Percentiles rank a stretch among this genome's conserved stretches.
These are phyloP conservation scores for Gardenia jasminoides DNA, from an alignment of 257 asterid genomes.

Conservation along the genomic window DNA sequence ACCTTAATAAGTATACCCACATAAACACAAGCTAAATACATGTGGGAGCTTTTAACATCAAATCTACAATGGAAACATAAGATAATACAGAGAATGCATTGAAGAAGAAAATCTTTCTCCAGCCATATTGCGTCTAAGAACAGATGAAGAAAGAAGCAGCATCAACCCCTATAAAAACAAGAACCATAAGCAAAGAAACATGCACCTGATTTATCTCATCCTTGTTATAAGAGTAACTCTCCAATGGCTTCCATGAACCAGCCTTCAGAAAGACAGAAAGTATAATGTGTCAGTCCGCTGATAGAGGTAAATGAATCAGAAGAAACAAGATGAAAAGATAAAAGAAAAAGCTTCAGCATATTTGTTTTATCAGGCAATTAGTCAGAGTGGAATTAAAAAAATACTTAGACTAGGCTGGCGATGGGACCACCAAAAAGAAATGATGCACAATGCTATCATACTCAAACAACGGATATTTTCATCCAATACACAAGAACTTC, in stretches of 20 bases:
- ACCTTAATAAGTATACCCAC: neutral
- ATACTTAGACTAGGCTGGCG: neutral
- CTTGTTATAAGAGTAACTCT: slow-evolving; percentile 70
- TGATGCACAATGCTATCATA: neutral
- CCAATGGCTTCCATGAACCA: slow-evolving; percentile 57
- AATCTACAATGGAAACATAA: neutral
- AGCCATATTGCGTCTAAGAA: neutral
- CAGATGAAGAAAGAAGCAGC: neutral
- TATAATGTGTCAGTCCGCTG: slow-evolving; percentile 4
- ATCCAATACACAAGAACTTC: neutral
- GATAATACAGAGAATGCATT: neutral
- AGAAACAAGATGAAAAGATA: neutral
- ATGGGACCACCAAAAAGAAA: neutral
- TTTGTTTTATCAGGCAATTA: neutral
- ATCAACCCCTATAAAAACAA: neutral
- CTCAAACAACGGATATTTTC: neutral
- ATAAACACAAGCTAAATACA: neutral
- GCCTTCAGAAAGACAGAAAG: slow-evolving; percentile 39
- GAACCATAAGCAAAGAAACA: slow-evolving; percentile 11
- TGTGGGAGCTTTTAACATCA: neutral
- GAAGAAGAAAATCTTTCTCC: neutral
- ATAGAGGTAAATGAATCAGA: neutral
- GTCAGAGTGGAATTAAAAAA: neutral
- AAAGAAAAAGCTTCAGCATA: neutral
- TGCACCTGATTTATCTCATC: slow-evolving; percentile 95